Base-by-base conservation (phyloP, 805 yeast genomes). In the Kazachstania martiniae region DNA sequence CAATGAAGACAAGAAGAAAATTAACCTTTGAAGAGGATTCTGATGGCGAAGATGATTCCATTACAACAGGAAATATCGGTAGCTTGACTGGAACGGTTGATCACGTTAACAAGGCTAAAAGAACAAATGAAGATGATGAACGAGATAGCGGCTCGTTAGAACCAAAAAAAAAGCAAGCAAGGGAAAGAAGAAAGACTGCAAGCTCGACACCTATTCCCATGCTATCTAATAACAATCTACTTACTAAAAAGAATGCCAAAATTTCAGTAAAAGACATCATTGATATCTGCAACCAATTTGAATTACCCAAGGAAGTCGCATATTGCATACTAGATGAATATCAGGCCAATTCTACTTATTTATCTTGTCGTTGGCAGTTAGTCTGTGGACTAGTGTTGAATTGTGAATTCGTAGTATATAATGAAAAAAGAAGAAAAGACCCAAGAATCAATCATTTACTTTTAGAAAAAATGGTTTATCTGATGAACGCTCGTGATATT, bases 301-400 rank as follows among this genome's bases (percentile, higher is more conserved):
- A 74, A 47, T 58, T 80, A 16, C 82, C 83, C 0, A 57, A 64
- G 14, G 62, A 65, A 0, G 58, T 68, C 2, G 72, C 83, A 0
- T 58, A 62, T 17, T 54, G 60, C 22, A 61, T 80, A 28, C 37
- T 77, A 8, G 66, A 64, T 25, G 66, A 74, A 1, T 78, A 67
- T 41, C 55, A 63, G 25, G 52, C 61, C 3, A 71, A 72, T 44
- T 63, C 66, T 29, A 63, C 66, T 27, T 71, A 72, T 40, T 66
- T 77, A 25, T 68, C 68, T 22, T 73, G 70, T 36, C 77, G 76
- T 25, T 79, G 86, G 85, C 72, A 74, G 6, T 51, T 80, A 15
- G 70, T 79, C 3, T 75, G 82, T 49, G 87, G 87, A 0, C 48
- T 80, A 39, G 64, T 78, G 1, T 61, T 77, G 22, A 68, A 77